Conservation (phyloP, 805 yeast species). For the Teunomyces aglyptinius region DNA sequence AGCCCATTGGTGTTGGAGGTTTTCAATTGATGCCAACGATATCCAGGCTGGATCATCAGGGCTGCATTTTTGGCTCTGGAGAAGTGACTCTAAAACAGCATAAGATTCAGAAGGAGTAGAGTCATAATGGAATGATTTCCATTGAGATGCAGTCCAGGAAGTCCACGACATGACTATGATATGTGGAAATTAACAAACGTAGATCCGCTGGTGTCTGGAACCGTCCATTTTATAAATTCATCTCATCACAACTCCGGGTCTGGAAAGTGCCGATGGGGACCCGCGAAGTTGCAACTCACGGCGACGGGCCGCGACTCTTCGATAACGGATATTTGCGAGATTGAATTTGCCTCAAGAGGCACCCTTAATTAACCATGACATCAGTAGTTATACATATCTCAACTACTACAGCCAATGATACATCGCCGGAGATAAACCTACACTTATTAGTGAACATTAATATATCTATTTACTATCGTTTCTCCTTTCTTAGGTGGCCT, state of each 20-base stretch:
- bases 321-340: conserved; percentile 1
- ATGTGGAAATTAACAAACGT: not conserved
- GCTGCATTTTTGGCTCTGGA: conserved; percentile 45
- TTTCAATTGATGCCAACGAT: conserved; percentile 63
- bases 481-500: too few relatives aligned
- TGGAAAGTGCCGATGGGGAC: not conserved
- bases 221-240: not conserved
- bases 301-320: conserved; percentile 8
- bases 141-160: conserved; percentile 83
- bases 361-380: not conserved
- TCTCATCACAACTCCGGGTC: not conserved
- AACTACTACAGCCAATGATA: not conserved
- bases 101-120: conserved; percentile 63
- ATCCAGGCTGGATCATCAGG: conserved; percentile 90
- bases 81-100: conserved; percentile 43
- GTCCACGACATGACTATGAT: conserved; percentile 17
- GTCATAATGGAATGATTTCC: conserved; percentile 67
- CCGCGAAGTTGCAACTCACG: conserved; percentile 5
- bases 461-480: not conserved
- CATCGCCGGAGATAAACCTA: not conserved
- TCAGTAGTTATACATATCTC: not conserved
- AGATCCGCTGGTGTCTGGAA: not conserved
- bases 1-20: conserved; percentile 73
- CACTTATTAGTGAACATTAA: not conserved
- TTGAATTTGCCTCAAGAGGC: not conserved